These are phyloP conservation scores for Bassia scoparia DNA, from an alignment of 148 eudicot species.

Conservation along the genomic window DNA sequence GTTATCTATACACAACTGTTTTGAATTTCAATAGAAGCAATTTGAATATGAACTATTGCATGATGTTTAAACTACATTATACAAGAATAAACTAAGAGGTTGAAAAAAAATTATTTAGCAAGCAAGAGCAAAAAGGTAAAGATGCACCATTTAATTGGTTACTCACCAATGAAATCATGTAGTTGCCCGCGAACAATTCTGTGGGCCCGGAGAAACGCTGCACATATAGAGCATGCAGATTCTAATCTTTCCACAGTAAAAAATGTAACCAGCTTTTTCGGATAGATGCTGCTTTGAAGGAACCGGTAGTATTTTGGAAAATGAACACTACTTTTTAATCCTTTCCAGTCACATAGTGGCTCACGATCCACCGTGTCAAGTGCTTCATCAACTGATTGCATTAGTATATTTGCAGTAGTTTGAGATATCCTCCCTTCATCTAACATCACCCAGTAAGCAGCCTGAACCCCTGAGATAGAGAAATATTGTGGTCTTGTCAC, in stretches of 20 bases:
- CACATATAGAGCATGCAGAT: constrained; percentile 82
- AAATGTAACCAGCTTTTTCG: constrained; percentile 68
- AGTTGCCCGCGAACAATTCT: constrained; percentile 72
- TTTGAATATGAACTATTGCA: too few species aligned
- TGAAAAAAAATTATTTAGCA: background rate
- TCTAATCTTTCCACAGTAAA: constrained; percentile 87
- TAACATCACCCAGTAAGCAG: constrained; percentile 97
- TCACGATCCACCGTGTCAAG: constrained; percentile 60
- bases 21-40: too few species aligned
- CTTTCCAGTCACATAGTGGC: constrained; percentile 87
- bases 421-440: constrained; percentile 95
- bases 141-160: background rate
- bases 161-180: constrained; percentile 82
- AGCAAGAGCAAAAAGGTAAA: background rate
- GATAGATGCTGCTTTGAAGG: constrained; percentile 62
- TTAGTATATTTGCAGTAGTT: constrained; percentile 68
- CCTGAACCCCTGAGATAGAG: constrained; percentile 68
- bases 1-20: too few species aligned
- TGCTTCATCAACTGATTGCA: constrained; percentile 96
- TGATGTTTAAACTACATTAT: too few species aligned
- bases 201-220: constrained; percentile 87
- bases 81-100: too few species aligned
- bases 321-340: constrained; percentile 65
- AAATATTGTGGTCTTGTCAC: background rate
- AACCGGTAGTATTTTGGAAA: constrained; percentile 71